Conservation (phyloP, 352 stramenopile species). For the Nothophytophthora sp. region DNA sequence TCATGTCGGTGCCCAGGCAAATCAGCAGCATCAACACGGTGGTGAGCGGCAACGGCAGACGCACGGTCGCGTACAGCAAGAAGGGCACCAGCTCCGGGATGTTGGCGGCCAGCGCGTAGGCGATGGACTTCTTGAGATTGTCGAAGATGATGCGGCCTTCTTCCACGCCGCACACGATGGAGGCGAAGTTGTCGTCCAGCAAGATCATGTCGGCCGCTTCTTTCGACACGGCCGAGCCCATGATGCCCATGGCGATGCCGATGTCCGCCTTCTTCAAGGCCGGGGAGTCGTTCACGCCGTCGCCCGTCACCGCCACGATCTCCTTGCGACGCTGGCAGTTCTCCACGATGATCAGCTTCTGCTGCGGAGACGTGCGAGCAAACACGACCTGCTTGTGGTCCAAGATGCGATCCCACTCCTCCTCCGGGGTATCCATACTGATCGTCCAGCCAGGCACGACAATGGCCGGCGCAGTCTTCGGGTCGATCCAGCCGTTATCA, state of each 20-base stretch:
- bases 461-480: constrained; percentile 69
- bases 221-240: constrained; percentile 96
- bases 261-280: constrained; percentile 97
- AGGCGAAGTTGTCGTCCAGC: constrained; percentile 98
- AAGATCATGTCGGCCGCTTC: constrained; percentile 97
- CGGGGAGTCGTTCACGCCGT: constrained; percentile 98
- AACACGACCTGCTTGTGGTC: constrained; percentile 94
- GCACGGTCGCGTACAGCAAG: constrained; percentile 84
- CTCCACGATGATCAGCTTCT: constrained; percentile 97
- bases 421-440: constrained; percentile 64
- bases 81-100: constrained; percentile 90
- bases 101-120: constrained; percentile 92
- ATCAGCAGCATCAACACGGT: constrained; percentile 92
- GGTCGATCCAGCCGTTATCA: constrained; percentile 77
- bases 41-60: constrained; percentile 87
- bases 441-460: constrained; percentile 88
- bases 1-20: constrained; percentile 93
- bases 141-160: constrained; percentile 96
- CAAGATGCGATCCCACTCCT: constrained; percentile 88
- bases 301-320: constrained; percentile 95
- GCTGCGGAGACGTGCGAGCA: constrained; percentile 93
- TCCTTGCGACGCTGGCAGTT: constrained; percentile 84
- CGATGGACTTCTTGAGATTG: constrained; percentile 96
- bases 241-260: constrained; percentile 98
- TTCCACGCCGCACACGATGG: constrained; percentile 95